These are phyloP conservation scores for Chlamydomonas schloesseri DNA, from an alignment of 139 green algal species.

Conservation along the genomic window DNA sequence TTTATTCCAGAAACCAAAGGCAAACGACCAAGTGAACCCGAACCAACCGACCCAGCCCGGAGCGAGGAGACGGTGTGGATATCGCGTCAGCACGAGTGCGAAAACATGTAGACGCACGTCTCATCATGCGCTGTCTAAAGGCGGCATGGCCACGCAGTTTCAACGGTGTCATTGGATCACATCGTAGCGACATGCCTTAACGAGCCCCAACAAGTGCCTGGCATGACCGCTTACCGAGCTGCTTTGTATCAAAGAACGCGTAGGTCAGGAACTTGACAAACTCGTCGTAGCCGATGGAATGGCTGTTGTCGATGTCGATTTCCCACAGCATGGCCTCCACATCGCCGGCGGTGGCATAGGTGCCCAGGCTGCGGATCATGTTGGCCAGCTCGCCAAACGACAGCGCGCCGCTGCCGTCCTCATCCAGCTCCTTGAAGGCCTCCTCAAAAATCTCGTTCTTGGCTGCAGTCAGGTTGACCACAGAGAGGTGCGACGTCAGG, in stretches of 20 bases:
- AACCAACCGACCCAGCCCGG: too few species aligned
- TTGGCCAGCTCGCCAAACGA: conserved; percentile 42
- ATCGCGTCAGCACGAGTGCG: too few species aligned
- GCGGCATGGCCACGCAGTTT: too few species aligned
- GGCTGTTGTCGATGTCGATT: conserved; percentile 34
- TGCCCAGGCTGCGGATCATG: conserved; percentile 41
- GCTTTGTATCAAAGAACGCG: conserved; percentile 27
- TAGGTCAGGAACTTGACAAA: conserved; percentile 45
- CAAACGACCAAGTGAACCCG: too few species aligned
- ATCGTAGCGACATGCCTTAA: too few species aligned
- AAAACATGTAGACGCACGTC: too few species aligned
- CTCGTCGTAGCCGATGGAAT: conserved; percentile 39
- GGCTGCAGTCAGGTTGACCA: neutral
- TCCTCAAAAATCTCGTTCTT: neutral
- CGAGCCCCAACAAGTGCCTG: too few species aligned
- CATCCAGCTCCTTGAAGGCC: conserved; percentile 42
- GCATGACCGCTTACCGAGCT: conserved; percentile 25
- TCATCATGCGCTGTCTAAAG: too few species aligned
- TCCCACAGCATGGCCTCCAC: conserved; percentile 51
- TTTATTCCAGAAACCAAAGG: too few species aligned
- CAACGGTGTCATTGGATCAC: too few species aligned
- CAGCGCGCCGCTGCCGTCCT: conserved; percentile 19
- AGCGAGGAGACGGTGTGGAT: too few species aligned
- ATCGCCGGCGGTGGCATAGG: conserved; percentile 41
- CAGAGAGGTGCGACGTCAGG: too few species aligned